Conservation (phyloP, 441 rosid genomes). For the Croton setiger region DNA sequence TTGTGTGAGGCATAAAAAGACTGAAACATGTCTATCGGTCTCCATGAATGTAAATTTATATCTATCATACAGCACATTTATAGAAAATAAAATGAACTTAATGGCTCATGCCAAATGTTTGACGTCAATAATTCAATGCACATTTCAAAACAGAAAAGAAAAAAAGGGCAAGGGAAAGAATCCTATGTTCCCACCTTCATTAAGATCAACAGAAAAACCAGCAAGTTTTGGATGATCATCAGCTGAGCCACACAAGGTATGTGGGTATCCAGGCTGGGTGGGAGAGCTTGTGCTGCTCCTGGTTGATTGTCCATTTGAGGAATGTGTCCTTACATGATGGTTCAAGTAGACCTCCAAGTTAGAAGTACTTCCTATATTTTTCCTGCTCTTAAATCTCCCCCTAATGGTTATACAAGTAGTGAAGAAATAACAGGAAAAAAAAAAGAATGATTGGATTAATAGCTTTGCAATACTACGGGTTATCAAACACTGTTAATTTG, state of each 20-base stretch:
- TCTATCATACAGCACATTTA: not conserved
- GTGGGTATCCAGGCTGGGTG: constrained; percentile 37
- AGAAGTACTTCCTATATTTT: constrained; percentile 44
- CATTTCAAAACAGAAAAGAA: constrained; percentile 2
- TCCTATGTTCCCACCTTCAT: constrained; percentile 43
- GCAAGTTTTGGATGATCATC: constrained; percentile 41
- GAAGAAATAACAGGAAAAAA: constrained; percentile 1
- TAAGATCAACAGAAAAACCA: constrained; percentile 59
- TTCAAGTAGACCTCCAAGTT: constrained; percentile 53
- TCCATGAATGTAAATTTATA: not conserved
- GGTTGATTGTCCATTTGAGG: constrained; percentile 49
- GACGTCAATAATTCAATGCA: constrained; percentile 3
- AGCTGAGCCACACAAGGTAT: constrained; percentile 29
- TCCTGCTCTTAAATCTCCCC: constrained; percentile 64
- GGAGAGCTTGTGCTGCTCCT: constrained; percentile 40
- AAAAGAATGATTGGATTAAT: not conserved
- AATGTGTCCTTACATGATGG: constrained; percentile 42
- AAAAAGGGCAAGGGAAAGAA: constrained; percentile 1
- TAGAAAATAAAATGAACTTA: not conserved
- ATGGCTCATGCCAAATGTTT: not conserved
- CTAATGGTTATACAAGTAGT: constrained; percentile 24
- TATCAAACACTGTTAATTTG: not conserved
- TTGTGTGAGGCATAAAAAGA: not conserved
- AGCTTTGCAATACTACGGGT: constrained; percentile 8
- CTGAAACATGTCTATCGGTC: not conserved